These are phyloP conservation scores for Malassezia vespertilionis DNA, from an alignment of 1,284 basidiomycete species.

Conservation along the genomic window DNA sequence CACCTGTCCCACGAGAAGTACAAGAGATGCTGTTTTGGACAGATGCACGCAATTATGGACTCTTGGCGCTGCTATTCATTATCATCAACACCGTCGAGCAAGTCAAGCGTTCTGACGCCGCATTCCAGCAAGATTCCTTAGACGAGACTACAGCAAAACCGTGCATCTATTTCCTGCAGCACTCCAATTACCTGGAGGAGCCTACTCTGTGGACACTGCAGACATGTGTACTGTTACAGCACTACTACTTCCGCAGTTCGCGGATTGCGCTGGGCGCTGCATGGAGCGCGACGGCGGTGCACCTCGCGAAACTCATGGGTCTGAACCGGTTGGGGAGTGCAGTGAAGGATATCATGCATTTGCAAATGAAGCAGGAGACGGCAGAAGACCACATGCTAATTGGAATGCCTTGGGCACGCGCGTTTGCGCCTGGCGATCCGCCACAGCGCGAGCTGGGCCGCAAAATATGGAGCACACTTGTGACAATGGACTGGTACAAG, in stretches of 20 bases:
- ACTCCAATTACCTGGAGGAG: neutral
- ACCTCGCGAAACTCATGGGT: neutral
- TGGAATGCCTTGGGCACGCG: neutral
- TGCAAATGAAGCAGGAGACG: neutral
- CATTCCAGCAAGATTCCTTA: neutral
- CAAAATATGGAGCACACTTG: neutral
- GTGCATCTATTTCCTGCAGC: neutral
- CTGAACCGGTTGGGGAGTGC: slow-evolving; percentile 3
- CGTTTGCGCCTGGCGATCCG: neutral
- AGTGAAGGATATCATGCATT: neutral
- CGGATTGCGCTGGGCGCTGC: neutral
- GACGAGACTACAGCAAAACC: neutral
- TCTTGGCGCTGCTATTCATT: neutral
- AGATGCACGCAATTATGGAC: neutral
- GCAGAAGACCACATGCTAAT: neutral
- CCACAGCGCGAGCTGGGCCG: slow-evolving; percentile 1
- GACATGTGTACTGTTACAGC: neutral
- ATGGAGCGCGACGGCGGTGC: neutral
- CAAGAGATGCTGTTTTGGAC: neutral
- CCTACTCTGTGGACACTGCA: slow-evolving; percentile 10
- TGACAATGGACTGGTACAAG: slow-evolving; percentile 1
- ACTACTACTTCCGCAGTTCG: neutral
- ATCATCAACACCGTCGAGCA: neutral
- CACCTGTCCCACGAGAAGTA: neutral
- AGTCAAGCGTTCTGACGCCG: no score